Evolutionary conservation across 441 rosid genomes (phyloP), one percentile per base, ranked within the genome.

Genomic region (Populus hybrid): DNA sequence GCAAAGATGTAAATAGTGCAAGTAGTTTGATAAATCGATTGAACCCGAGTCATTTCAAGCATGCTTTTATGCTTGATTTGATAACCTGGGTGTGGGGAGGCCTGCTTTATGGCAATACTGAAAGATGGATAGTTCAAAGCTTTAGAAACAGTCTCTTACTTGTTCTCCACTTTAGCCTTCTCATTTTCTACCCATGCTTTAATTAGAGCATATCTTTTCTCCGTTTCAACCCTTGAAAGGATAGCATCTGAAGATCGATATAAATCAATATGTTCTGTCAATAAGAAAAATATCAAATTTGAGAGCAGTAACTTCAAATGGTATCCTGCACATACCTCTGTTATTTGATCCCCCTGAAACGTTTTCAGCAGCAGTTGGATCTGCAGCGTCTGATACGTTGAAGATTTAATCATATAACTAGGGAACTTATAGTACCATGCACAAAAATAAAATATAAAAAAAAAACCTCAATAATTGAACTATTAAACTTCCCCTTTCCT

Each of bases 161-260:
- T 86, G 88, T 84, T 86, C 50, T 89, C 95, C 6, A 85, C 80
- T 82, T 87, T 88, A 20, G 89, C 87, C 78, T 87, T 87, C 56
- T 88, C 92, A 77, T 83, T 87, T 79, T 88, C 93, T 59, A 86
- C 89, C 95, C 95, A 91, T 38, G 91, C 95, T 77, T 80, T 82
- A 40, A 89, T 77, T 29, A 88, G 83, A 64, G 92, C 86, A 79
- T 68, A 68, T 69, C 79, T 85, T 80, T 89, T 91, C 77, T 89
- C 91, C 2, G 81, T 69, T 78, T 75, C 89, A 45, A 87, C 75
- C 71, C 73, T 72, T 33, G 83, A 83, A 75, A 89, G 86, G 31
- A 69, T 84, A 38, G 71, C 23, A 65, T 85, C 94, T 91, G 80
- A 73, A 78, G 76, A 2, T 56, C 61, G 7, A 61, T 10, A 24